Evolutionary conservation across 2,329 filamentous ascomycete genomes (phyloP), one percentile per base, ranked within the genome.

Genomic region (Aspergillus eucalypticola): DNA sequence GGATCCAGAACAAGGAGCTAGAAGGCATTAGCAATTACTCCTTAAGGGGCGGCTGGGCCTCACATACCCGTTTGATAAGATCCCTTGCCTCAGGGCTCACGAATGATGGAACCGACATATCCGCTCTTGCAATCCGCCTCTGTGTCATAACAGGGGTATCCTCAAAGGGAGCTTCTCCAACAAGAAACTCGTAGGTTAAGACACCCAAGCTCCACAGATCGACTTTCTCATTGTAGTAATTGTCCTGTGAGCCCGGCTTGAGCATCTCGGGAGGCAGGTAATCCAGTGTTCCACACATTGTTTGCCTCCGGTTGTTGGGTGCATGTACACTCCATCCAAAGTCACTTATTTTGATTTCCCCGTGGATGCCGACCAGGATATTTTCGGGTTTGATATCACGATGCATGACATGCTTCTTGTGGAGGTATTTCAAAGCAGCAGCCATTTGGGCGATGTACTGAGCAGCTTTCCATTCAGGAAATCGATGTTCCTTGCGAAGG

Each of bases 181-280:
- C 91, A 60, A 99, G 79, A 70, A 99, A 99, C 78, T 99, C 95
- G 71, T 98, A 99, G 2, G 90, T 96, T 77, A 99, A 78, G 21
- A 98, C 95, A 23, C 95, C 95, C 71, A 99, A 81, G 73, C 91
- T 95, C 95, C 95, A 99, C 63, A 98, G 79, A 74, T 99, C 95
- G 32, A 99, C 91, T 81, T 97, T 98, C 74, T 97, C 93, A 61
- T 86, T 90, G 79, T 98, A 98, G 73, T 85, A 96, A 79, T 95
- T 96, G 71, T 95, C 91, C 68, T 88, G 86, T 67, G 85, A 84
- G 48, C 91, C 90, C 3, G 88, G 86, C 76, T 89, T 91, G 76
- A 98, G 86, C 95, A 99, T 99, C 87, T 99, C 95, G 4, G 95
- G 95, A 3, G 95, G 95, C 15, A 99, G 86, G 76, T 99, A 99